Conservation (phyloP, 768 basidiomycete genomes). For the Coprinellus micaceus region DNA sequence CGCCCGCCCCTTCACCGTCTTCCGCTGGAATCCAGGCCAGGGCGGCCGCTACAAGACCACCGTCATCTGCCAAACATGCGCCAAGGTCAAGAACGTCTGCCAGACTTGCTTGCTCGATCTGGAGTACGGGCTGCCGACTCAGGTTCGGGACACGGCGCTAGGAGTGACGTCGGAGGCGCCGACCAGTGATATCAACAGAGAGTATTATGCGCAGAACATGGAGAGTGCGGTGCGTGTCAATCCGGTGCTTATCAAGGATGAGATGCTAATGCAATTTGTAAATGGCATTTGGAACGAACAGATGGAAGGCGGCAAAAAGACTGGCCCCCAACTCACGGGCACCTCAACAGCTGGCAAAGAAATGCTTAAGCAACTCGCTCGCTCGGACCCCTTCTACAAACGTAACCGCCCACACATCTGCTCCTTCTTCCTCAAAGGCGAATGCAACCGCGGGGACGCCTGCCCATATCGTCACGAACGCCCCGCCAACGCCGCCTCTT, state of each 20-base stretch:
- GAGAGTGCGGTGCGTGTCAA: constrained; percentile 62
- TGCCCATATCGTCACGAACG: constrained; percentile 97
- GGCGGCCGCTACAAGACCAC: constrained; percentile 96
- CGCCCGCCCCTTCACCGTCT: constrained; percentile 93
- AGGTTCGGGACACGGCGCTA: constrained; percentile 94
- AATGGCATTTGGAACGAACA: background rate
- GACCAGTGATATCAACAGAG: constrained; percentile 94
- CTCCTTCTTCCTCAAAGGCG: constrained; percentile 93
- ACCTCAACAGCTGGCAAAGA: constrained; percentile 86
- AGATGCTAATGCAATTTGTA: background rate
- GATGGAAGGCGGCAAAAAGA: constrained; percentile 48
- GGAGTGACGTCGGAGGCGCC: constrained; percentile 84
- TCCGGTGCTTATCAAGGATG: background rate
- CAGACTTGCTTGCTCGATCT: constrained; percentile 97
- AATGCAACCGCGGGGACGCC: constrained; percentile 85
- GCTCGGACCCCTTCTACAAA: constrained; percentile 96
- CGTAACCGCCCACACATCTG: constrained; percentile 92
- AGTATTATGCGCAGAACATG: constrained; percentile 93
- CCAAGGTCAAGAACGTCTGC: constrained; percentile 94
- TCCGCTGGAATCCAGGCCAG: constrained; percentile 96
- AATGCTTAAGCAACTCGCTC: constrained; percentile 92
- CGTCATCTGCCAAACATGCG: constrained; percentile 94
- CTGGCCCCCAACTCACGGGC: constrained; percentile 56
- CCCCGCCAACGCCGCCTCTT: constrained; percentile 39
- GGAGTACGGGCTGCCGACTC: constrained; percentile 93